A percentile compares a stretch with the other conserved stretches of the same genome.
These are phyloP conservation scores for Umbelopsis sp. DNA, from an alignment of 371 early-diverging fungal genomes.

Conservation along the genomic window DNA sequence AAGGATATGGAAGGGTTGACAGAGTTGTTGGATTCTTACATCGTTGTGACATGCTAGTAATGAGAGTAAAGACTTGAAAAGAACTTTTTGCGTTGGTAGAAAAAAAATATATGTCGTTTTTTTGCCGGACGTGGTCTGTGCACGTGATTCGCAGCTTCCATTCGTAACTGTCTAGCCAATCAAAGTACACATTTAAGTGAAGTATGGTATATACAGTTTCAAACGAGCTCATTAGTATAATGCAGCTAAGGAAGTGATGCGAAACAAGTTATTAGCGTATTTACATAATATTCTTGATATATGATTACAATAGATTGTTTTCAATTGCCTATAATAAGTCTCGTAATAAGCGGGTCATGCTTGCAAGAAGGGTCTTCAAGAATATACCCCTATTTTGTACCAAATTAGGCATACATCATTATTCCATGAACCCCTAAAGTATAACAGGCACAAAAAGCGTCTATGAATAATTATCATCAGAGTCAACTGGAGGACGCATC, in stretches of 20 bases:
- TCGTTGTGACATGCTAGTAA: slow-evolving; percentile 3
- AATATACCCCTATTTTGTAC: slow-evolving; percentile 37
- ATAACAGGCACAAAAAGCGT: not conserved
- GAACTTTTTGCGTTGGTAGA: not conserved
- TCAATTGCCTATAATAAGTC: slow-evolving; percentile 40
- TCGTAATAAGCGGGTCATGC: slow-evolving; percentile 38
- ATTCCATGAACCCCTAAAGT: not conserved
- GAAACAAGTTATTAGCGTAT: not conserved
- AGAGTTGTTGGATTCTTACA: not conserved
- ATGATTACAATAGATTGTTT: not conserved
- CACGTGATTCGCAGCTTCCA: not conserved
- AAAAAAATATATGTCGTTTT: not conserved
- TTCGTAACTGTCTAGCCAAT: not conserved
- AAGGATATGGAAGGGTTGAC: not conserved
- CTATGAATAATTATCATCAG: slow-evolving; percentile 35
- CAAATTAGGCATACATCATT: not conserved
- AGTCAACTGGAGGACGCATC: slow-evolving; percentile 50
- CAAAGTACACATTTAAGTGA: too few species aligned
- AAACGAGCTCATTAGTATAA: slow-evolving; percentile 45
- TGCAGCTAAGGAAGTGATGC: slow-evolving; percentile 27
- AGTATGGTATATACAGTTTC: slow-evolving; percentile 34
- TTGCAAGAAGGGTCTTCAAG: slow-evolving; percentile 43
- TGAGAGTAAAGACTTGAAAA: not conserved
- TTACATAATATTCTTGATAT: too few species aligned
- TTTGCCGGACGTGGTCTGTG: not conserved